A percentile compares a stretch with the other conserved stretches of the same genome.
phyloP scores from a whole-genome alignment of 306 rosid genomes.

The Astragalus glycyphyllos region DNA sequence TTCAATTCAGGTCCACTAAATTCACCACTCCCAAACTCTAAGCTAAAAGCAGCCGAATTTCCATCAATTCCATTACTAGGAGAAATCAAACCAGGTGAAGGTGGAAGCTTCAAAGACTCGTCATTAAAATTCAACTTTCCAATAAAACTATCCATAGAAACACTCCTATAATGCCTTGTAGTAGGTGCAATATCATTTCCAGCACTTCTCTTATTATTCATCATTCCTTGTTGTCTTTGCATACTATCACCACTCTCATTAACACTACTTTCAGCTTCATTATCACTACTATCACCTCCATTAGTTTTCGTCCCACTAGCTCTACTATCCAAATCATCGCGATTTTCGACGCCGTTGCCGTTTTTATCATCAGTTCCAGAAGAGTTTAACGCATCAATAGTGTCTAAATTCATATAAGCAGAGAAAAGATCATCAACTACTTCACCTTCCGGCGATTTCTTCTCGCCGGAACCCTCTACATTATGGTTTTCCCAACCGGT shows the following conservation, averaged over 20 bases:
- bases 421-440: conserved; percentile 85
- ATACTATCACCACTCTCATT: conserved; percentile 68
- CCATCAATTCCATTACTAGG: conserved; percentile 61
- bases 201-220: conserved; percentile 54
- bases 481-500: conserved; percentile 59
- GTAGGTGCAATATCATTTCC: conserved; percentile 78
- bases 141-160: conserved; percentile 94
- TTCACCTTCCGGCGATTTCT: conserved; percentile 90
- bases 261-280: conserved; percentile 87
- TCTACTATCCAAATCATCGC: conserved; percentile 94
- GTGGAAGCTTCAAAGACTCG: conserved; percentile 70
- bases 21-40: conserved; percentile 96
- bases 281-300: conserved; percentile 91
- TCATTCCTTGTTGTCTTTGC: conserved; percentile 51
- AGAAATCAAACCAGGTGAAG: conserved; percentile 71
- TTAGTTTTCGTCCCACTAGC: conserved; percentile 88
- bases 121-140: conserved; percentile 80
- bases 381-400: conserved; percentile 74
- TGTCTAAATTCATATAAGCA: conserved; percentile 91
- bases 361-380: conserved; percentile 78
- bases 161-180: conserved; percentile 76
- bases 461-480: conserved; percentile 79
- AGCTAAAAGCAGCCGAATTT: conserved; percentile 68
- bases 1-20: conserved; percentile 93
- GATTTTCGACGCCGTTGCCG: conserved; percentile 73